Evolutionary conservation across 805 yeast species (phyloP).

Genomic region (Zygosaccharomyces siamensis): DNA sequence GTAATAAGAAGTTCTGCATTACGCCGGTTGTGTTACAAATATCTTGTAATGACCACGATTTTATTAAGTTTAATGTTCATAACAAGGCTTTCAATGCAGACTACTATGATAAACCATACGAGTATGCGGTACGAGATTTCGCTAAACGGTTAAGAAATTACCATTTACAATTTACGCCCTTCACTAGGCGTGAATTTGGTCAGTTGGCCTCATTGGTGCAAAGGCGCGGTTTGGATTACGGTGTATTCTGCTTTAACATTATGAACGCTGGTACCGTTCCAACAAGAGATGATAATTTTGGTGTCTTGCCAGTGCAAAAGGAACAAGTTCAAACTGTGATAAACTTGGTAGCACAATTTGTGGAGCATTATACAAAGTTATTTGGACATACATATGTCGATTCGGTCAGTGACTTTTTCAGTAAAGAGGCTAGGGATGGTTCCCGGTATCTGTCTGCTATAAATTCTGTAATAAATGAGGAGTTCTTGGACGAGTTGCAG

Average conservation of each 20-base stretch:
- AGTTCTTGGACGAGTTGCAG: slow-evolving; percentile 16
- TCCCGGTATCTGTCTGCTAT: slow-evolving; percentile 13
- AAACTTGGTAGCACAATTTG: slow-evolving; percentile 19
- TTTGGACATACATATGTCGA: slow-evolving; percentile 24
- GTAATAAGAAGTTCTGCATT: slow-evolving; percentile 27
- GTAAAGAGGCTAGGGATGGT: slow-evolving; percentile 9
- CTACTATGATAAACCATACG: slow-evolving; percentile 49
- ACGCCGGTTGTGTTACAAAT: slow-evolving; percentile 56
- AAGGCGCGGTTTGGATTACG: slow-evolving; percentile 14
- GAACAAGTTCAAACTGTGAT: slow-evolving; percentile 15
- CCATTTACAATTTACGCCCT: slow-evolving; percentile 30
- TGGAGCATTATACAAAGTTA: slow-evolving; percentile 20
- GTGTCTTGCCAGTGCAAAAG: slow-evolving; percentile 17
- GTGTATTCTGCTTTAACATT: slow-evolving; percentile 22
- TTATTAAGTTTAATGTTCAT: slow-evolving; percentile 56
- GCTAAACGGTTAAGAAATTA: slow-evolving; percentile 52
- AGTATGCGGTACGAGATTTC: slow-evolving; percentile 54
- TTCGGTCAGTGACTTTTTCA: slow-evolving; percentile 18
- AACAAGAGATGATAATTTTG: slow-evolving; percentile 9
- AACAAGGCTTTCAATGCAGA: slow-evolving; percentile 61
- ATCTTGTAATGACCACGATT: slow-evolving; percentile 47
- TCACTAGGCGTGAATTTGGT: slow-evolving; percentile 23
- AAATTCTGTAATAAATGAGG: slow-evolving; percentile 17
- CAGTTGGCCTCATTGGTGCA: slow-evolving; percentile 9
- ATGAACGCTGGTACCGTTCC: slow-evolving; percentile 20